A percentile compares a stretch with the other conserved stretches of the same genome.
These are phyloP conservation scores for Brassica cretica DNA, from an alignment of 345 rosid species.

Conservation along the genomic window DNA sequence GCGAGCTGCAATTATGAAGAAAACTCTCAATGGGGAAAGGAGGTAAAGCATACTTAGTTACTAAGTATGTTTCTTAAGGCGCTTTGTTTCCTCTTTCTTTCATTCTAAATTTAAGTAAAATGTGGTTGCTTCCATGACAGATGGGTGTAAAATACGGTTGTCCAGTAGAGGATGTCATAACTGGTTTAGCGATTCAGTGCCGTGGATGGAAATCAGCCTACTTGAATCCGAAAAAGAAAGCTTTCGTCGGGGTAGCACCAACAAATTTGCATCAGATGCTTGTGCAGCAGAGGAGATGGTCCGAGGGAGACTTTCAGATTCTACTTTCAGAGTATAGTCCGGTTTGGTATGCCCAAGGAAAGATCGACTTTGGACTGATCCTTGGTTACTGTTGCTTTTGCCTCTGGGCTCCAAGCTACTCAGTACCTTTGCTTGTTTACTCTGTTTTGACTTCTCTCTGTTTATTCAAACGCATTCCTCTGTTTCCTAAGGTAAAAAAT, in stretches of 20 bases:
- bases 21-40: constrained; percentile 69
- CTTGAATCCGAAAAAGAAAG: constrained; percentile 52
- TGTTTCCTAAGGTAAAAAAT: constrained; percentile 67
- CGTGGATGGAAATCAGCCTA: constrained; percentile 77
- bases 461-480: constrained; percentile 57
- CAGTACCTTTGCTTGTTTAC: constrained; percentile 53
- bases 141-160: constrained; percentile 72
- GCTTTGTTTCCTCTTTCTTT: too few species aligned
- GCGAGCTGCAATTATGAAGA: constrained; percentile 63
- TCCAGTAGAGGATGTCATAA: constrained; percentile 80
- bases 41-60: constrained; percentile 45
- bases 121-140: constrained; percentile 42
- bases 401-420: constrained; percentile 63
- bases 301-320: constrained; percentile 74
- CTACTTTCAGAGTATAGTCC: constrained; percentile 63
- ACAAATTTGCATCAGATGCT: constrained; percentile 58
- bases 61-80: neutral
- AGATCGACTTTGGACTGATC: constrained; percentile 52
- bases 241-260: constrained; percentile 63
- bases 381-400: constrained; percentile 48
- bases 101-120: too few species aligned
- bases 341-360: constrained; percentile 52
- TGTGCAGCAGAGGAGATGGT: constrained; percentile 79
- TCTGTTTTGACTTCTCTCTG: constrained; percentile 57
- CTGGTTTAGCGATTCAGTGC: constrained; percentile 70